A percentile compares a stretch with the other conserved stretches of the same genome.
Conservation (phyloP, 108 stramenopile species). For the Cyclotella choctawhatcheeana region DNA sequence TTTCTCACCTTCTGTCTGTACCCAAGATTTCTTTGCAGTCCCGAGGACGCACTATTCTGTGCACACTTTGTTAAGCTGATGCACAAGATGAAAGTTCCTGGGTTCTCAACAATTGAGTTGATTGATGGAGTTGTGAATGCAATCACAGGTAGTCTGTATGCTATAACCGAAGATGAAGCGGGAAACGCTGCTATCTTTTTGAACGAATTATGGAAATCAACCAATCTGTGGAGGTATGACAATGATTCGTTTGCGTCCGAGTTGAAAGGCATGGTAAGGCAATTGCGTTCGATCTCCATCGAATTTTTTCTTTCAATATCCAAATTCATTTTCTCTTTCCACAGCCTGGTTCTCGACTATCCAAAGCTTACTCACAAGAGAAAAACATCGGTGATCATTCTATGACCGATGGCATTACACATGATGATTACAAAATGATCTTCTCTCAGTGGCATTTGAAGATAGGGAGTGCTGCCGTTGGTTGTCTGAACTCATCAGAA, state of each 20-base stretch:
- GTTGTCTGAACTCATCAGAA: constrained; percentile 76
- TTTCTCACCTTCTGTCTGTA: constrained; percentile 80
- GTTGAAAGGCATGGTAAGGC: constrained; percentile 58
- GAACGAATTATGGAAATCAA: constrained; percentile 71
- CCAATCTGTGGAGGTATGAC: constrained; percentile 84
- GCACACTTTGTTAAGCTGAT: constrained; percentile 75
- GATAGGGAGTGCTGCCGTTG: constrained; percentile 67
- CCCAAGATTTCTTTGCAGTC: constrained; percentile 73
- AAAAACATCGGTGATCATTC: constrained; percentile 39
- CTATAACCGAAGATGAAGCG: constrained; percentile 89
- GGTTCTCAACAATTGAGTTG: constrained; percentile 76
- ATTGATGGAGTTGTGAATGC: constrained; percentile 72
- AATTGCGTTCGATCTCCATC: not conserved
- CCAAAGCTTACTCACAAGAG: constrained; percentile 39
- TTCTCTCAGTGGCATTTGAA: constrained; percentile 83
- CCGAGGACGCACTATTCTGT: constrained; percentile 89
- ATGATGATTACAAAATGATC: constrained; percentile 63
- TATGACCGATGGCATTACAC: constrained; percentile 42
- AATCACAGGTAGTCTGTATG: constrained; percentile 69
- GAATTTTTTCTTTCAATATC: not conserved
- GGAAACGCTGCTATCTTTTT: constrained; percentile 79
- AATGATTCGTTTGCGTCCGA: constrained; percentile 74
- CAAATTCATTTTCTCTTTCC: not conserved
- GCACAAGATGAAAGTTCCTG: constrained; percentile 78
- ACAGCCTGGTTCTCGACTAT: constrained; percentile 43